Percentiles rank a stretch among this genome's conserved stretches.
Evolutionary conservation across 805 yeast species (phyloP).

Genomic region (Saccharomycopsis olivae): DNA sequence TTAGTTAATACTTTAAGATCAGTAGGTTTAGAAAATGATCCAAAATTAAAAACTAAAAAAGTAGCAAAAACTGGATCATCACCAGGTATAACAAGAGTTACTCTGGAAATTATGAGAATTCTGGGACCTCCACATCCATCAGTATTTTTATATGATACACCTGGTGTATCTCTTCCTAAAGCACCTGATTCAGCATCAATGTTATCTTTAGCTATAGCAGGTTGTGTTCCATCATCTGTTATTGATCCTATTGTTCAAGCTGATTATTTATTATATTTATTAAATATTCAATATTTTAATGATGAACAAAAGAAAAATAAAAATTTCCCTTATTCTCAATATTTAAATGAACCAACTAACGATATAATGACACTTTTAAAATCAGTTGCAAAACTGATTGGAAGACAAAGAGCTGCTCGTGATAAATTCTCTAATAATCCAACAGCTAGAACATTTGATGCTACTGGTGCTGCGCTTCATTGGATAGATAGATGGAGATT

Average conservation of each 20-base stretch:
- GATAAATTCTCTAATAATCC: conserved; percentile 18
- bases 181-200: conserved; percentile 55
- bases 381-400: conserved; percentile 34
- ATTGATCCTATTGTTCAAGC: conserved; percentile 81
- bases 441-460: conserved; percentile 36
- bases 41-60: conserved; percentile 29
- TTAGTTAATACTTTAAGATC: conserved; percentile 61
- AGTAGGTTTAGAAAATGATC: conserved; percentile 17
- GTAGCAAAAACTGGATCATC: conserved; percentile 80
- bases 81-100: conserved; percentile 82
- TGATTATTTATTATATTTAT: conserved; percentile 65
- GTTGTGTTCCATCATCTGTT: conserved; percentile 58
- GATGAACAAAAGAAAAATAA: conserved; percentile 26
- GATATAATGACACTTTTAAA: conserved; percentile 46
- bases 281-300: conserved; percentile 51
- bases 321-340: no score
- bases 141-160: conserved; percentile 74
- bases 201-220: conserved; percentile 63
- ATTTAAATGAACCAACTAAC: conserved; percentile 57
- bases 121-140: conserved; percentile 48
- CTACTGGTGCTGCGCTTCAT: conserved; percentile 49
- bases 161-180: conserved; percentile 83
- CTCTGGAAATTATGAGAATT: conserved; percentile 67
- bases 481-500: conserved; percentile 55
- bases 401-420: conserved; percentile 19